Percentiles rank a stretch among this genome's conserved stretches.
These are phyloP conservation scores for Alternaria angustiovoidea DNA, from an alignment of 2,329 filamentous ascomycete species.

Conservation along the genomic window DNA sequence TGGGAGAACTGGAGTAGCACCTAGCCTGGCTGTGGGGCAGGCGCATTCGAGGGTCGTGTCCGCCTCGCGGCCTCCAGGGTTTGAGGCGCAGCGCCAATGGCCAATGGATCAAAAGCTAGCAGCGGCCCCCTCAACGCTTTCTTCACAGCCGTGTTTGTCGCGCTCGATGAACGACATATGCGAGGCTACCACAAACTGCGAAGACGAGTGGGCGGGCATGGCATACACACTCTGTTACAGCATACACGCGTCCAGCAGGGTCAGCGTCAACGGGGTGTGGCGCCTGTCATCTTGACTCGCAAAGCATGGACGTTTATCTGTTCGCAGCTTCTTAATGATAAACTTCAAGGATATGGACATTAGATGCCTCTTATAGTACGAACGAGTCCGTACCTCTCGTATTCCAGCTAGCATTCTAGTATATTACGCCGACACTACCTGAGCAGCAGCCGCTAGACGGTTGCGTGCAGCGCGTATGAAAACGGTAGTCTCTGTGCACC, in stretches of 20 bases:
- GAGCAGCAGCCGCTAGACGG: not conserved
- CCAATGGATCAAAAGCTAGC: slow-evolving; percentile 20
- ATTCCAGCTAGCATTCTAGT: not conserved
- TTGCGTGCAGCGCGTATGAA: not conserved
- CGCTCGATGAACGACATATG: slow-evolving; percentile 14
- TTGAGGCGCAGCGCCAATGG: slow-evolving; percentile 27
- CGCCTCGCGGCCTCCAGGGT: slow-evolving; percentile 33
- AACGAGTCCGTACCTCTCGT: not conserved
- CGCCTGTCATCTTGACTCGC: slow-evolving; percentile 2
- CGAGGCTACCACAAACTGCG: not conserved
- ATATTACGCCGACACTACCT: not conserved
- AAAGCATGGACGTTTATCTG: not conserved
- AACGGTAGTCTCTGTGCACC: not conserved
- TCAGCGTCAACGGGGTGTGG: not conserved
- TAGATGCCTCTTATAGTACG: not conserved
- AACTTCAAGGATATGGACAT: not conserved
- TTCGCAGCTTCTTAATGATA: slow-evolving; percentile 2
- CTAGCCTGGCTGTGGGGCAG: slow-evolving; percentile 36
- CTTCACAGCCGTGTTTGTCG: slow-evolving; percentile 13
- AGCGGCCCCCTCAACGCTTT: slow-evolving; percentile 6
- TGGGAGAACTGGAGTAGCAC: slow-evolving; percentile 28
- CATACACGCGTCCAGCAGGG: slow-evolving; percentile 1
- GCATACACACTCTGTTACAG: not conserved
- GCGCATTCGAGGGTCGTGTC: slow-evolving; percentile 34
- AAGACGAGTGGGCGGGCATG: not conserved